Base-by-base conservation (phyloP, 1,284 basidiomycete species). In the Leccinum holopus region DNA sequence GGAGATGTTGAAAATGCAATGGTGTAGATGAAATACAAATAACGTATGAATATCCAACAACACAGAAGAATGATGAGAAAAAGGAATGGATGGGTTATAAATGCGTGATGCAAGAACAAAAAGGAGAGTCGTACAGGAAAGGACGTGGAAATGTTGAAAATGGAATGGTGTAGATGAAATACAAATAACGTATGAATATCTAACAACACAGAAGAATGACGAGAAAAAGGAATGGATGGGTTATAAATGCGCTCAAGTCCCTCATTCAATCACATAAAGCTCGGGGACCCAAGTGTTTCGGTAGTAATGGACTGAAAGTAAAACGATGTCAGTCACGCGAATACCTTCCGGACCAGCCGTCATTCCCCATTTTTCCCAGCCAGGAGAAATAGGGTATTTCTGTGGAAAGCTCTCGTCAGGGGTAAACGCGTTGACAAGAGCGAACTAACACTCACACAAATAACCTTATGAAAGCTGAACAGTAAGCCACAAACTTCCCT, bases 261-360 rank as follows among this genome's bases (percentile, higher is more conserved):
- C 25, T 73, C 62, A 75, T 44, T 69, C 66, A 3, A 74, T 67
- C 58, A 73, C 63, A 53, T 76, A 76, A 57, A 76, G 33, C 49
- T 76, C 74, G 14, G 73, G 72, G 5, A 73, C 54, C 72, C 74
- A 73, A 12, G 60, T 44, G 9, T 65, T 68, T 18, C 62, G 64
- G 41, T 76, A 73, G 55, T 72, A 74, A 63, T 73, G 72, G 1
- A 71, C 16, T 12, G 72, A 73, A 1, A 76, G 39, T n/a, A 73
- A 52, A 12, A 67, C 63, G 5, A 76, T 41, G 11, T 73, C 69
- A 8, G 58, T 25, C 4, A 57, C 57, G 6, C 59, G 66, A 39
- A 75, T 66, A 44, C 64, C 65, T 59, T 69, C 66, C 3, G 56
- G 25, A 10, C 66, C 64, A 25, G 57, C 12, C 10, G 58, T 65